Percentiles rank a stretch among this genome's conserved stretches.
Conservation (phyloP, 1,139 yeast species). For the Yueomyces sp. region DNA sequence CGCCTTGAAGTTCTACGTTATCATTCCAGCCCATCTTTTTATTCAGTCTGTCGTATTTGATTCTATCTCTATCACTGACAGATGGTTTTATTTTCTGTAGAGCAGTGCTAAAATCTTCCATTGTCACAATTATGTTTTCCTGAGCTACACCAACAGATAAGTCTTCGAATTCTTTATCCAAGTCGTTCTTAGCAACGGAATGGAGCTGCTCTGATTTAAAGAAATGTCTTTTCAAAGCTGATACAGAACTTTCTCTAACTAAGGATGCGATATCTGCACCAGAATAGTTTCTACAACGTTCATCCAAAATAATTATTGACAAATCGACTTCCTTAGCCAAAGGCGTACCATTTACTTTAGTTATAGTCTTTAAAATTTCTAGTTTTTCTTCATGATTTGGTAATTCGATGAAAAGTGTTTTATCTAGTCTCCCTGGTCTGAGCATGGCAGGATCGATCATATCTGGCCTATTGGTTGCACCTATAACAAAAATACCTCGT, state of each 20-base stretch:
- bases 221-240: constrained; percentile 65
- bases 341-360: constrained; percentile 65
- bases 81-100: constrained; percentile 72
- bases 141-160: constrained; percentile 31
- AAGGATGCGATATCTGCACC: constrained; percentile 94
- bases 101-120: constrained; percentile 59
- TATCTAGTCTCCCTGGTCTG: constrained; percentile 92
- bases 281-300: constrained; percentile 74
- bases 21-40: constrained; percentile 47
- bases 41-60: constrained; percentile 54
- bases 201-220: constrained; percentile 31
- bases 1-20: constrained; percentile 13
- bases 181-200: constrained; percentile 27
- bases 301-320: constrained; percentile 51
- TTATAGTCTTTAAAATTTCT: constrained; percentile 71
- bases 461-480: constrained; percentile 96
- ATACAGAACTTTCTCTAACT: constrained; percentile 85
- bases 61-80: constrained; percentile 77
- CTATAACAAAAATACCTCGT: constrained; percentile 85
- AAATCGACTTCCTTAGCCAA: constrained; percentile 53
- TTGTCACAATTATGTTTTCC: constrained; percentile 40
- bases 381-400: constrained; percentile 68
- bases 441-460: constrained; percentile 98
- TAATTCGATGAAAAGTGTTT: constrained; percentile 80
- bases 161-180: constrained; percentile 32